Evolutionary conservation across 345 rosid species (phyloP), one percentile per base, ranked within the genome.

Genomic region (Gossypium raimondii): DNA sequence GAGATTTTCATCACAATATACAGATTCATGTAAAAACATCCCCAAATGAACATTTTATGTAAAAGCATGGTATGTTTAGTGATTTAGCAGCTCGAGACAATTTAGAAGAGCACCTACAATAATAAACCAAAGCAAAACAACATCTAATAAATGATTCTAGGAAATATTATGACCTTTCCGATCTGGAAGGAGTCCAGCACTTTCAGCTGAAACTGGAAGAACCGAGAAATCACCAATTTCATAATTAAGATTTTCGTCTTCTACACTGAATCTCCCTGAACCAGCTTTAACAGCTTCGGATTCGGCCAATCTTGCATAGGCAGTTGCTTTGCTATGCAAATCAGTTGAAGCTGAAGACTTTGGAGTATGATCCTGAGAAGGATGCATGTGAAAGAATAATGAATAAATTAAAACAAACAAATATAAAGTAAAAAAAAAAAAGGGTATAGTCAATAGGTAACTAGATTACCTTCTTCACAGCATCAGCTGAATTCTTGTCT

Each of bases 151-250:
- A 58, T 67, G 11, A 11, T 51, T 67, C 50, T 13, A 56, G 22
- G 60, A 70, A 74, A 51, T 16, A 17, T n/a, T 17, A 18, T 11
- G 75, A 90, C 98, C 95, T 73, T 78, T 85, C 25, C 79, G 87
- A 61, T 77, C 78, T 16, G 99, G 96, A 56, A 90, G 82, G 72
- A 93, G 74, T 70, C 92, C 96, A n/a, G 97, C 83, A 78, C 83
- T 87, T 84, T 91, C 93, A 75, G 98, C 98, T 59, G 97, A 91
- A 63, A 95, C 85, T 0, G 97, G 99, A 79, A 95, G 87, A 81
- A 93, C 74, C 53, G 81, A 76, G 72, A 85, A 77, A 66, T 72
- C 66, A 62, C 80, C 78, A 6, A 55, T 53, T 78, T 84, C 92
- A 60, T 73, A 75, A 50, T 57, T 72, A 62, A 79, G n/a, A 27